Conservation (phyloP, 495 filamentous ascomycete species). For the Amniculicola lignicola region DNA sequence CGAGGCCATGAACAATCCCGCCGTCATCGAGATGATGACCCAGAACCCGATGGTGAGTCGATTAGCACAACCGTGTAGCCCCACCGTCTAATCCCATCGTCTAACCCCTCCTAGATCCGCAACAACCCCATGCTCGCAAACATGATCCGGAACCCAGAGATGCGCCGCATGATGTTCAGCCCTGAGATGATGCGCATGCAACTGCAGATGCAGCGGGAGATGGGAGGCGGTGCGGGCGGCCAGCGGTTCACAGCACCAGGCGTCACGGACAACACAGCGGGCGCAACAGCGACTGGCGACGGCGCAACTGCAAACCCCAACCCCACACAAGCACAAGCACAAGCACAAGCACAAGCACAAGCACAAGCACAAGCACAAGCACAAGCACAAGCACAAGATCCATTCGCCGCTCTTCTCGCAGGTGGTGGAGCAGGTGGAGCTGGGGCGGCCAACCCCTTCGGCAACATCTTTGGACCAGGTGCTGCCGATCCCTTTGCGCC, state of each 20-base stretch:
- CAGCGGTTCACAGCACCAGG: constrained; percentile 80
- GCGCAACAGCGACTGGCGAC: constrained; percentile 24
- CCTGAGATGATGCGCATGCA: constrained; percentile 77
- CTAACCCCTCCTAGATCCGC: constrained; percentile 43
- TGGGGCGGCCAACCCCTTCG: constrained; percentile 68
- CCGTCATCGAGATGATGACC: constrained; percentile 85
- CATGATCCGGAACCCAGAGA: constrained; percentile 79
- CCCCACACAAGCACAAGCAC: constrained; percentile 43
- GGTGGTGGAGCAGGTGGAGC: constrained; percentile 40
- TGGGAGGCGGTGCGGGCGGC: constrained; percentile 52
- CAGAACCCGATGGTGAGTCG: constrained; percentile 72
- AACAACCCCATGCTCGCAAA: constrained; percentile 76
- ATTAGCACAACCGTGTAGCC: background rate
- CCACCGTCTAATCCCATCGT: background rate
- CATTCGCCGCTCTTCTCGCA: constrained; percentile 37
- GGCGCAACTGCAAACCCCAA: constrained; percentile 40
- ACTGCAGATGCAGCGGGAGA: constrained; percentile 69
- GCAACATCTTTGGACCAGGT: constrained; percentile 51
- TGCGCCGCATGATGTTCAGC: constrained; percentile 94
- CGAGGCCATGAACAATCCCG: constrained; percentile 90
- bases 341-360: constrained; percentile 43
- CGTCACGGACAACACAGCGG: constrained; percentile 65
- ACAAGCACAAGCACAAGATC: constrained; percentile 45
- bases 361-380: constrained; percentile 44
- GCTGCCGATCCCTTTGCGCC: constrained; percentile 18